phyloP scores from a whole-genome alignment of 345 rosid genomes.

The Hibiscus mutabilis region DNA sequence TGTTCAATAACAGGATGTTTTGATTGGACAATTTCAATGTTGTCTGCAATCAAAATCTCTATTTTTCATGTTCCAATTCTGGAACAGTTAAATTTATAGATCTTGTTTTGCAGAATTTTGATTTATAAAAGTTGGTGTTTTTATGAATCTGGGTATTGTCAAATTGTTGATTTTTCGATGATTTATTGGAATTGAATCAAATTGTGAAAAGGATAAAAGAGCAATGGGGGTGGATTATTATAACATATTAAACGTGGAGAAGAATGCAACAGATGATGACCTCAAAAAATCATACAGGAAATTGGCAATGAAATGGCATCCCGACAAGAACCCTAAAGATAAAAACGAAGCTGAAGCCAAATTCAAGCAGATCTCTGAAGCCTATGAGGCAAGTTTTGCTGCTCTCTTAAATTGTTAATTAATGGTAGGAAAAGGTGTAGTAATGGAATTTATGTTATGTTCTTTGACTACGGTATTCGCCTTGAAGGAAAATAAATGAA shows the following conservation, averaged over 20 bases:
- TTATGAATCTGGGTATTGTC: background rate
- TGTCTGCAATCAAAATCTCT: background rate
- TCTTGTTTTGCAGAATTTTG: background rate
- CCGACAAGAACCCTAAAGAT: conserved; percentile 78
- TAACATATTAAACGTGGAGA: conserved; percentile 59
- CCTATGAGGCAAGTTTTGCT: conserved; percentile 61
- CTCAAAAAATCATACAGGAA: conserved; percentile 79
- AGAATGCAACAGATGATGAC: conserved; percentile 81
- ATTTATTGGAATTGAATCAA: conserved; percentile 2
- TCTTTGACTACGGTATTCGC: no score
- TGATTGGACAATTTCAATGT: background rate
- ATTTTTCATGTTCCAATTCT: background rate
- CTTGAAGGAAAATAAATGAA: no score
- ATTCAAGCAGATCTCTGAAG: conserved; percentile 95
- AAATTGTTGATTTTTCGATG: background rate
- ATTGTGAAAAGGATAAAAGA: background rate
- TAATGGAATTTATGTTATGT: no score
- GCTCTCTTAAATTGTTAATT: background rate
- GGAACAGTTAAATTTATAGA: background rate
- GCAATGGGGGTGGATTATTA: conserved; percentile 88
- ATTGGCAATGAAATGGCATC: conserved; percentile 98
- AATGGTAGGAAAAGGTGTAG: background rate
- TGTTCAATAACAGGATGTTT: background rate
- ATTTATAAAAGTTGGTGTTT: background rate
- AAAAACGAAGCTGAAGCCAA: conserved; percentile 90